Base-by-base conservation (phyloP, 148 eudicot species). In the Amaranthus palmeri region DNA sequence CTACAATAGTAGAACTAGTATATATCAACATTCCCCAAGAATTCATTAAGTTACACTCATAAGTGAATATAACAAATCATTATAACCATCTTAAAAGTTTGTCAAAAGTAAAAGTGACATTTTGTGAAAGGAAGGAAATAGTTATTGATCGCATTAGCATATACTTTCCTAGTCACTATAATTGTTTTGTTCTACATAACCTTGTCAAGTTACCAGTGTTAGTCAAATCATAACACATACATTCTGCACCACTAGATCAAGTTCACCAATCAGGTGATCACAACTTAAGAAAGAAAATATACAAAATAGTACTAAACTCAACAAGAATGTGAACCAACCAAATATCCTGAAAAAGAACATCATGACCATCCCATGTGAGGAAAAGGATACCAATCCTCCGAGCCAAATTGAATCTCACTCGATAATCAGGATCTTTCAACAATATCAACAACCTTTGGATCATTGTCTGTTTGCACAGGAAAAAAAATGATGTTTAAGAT, bases 351-450 rank as follows among this genome's bases (percentile, higher is more conserved):
- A 91, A 95, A 75, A 95, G 97, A 79, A 89, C 97, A 72, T 79
- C 75, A 75, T 95, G 99, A 36, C 99, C 99, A 78, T 95, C 99
- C 99, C 99, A 95, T 56, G 97, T 91, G 79, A 88, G 91, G 81
- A 95, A 95, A 74, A 95, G 97, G 76, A 90, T 81, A 72, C 97
- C 90, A 77, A 95, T 86, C 67, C 81, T 84, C 66, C 89, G 82
- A 68, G 97, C 99, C 81, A 95, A 74, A 70, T 71, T 79, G 72
- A 89, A 76, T 61, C 99, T 76, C 76, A 91, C 99, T 78, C 97
- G 90, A 76, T 86, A 91, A 79, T 95, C 99, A 55, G 90, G 90
- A 84, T 95, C 99, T 18, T 82, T 82, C 56, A 95, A 87, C 86
- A 92, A 80, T 72, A 83, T 63, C 69, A 95, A 83, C 85, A 95